Base-by-base conservation (phyloP, 208 protist genomes). In the Trypanosoma platydactyli region DNA sequence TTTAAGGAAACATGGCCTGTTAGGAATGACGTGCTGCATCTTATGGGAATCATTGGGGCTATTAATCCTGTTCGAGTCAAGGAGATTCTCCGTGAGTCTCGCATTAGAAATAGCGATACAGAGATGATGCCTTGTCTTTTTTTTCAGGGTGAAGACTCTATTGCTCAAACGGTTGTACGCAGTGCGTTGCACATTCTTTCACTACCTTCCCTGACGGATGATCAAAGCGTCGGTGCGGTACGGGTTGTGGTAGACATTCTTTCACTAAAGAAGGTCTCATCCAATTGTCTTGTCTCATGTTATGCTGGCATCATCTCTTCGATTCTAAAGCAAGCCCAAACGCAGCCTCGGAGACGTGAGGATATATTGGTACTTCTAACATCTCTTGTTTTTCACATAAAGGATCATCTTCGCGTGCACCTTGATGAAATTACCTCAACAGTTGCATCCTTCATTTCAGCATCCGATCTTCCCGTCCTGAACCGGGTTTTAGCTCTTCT, bases 41-140 rank as follows among this genome's bases (percentile, higher is more conserved):
- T 96, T 69, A 91, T 96, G 83, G 91, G 91, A 55, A 87, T 94
- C 57, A 90, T 96, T 62, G 91, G 91, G 9, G 91, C 91, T 1
- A 79, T 96, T 6, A 81, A 93, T 63, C 91, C 91, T 24, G 76
- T 89, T 41, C 75, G 71, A 20, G 84, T 91, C 51, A 96, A 94
- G 67, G 82, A 89, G 61, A 91, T 94, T 42, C 79, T 79, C 27
- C 81, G 84, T 0, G 50, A 70, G 44, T 71, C 83, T 54, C 76
- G 82, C 20, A 68, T 80, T 13, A 81, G 52, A 48, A 71, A 76
- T 57, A 64, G 22, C 38, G 53, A 40, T 20, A 53, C 62, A 2
- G 73, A 76, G 13, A 45, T 69, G 1, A 48, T 68, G 7, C 57
- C 73, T 5, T 52, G 35, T 20, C 49, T 78, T 64, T 51, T 51